Base-by-base conservation (phyloP, 2,329 filamentous ascomycete species). In the Myriosclerotinia scirpicola region DNA sequence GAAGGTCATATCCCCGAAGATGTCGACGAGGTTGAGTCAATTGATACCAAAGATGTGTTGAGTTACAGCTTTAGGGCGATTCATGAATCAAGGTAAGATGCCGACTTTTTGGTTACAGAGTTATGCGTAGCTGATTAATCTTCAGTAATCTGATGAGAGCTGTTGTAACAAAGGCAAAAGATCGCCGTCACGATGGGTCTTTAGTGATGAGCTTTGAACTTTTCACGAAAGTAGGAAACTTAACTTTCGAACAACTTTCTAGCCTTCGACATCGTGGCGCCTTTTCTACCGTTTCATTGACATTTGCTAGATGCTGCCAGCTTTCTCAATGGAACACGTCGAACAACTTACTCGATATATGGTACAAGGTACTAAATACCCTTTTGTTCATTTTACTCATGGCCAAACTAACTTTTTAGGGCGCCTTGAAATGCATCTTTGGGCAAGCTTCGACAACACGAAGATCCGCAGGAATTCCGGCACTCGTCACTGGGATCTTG, bases 1-100 rank as follows among this genome's bases (percentile, higher is more conserved):
- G 95, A 99, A 78, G 94, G 94, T 0, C 89, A 95, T 76, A 81
- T 92, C 4, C 90, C 89, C 0, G 87, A 93, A 62, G 91, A 94
- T 36, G 77, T 92, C n/a, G 86, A 90, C 64, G 88, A 90, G 44
- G 80, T 86, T 20, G 84, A 89, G 5, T 90, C 88, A 0, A 82
- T 92, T 2, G 89, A 90, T 62, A 93, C 92, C 0, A 98, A 97
- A 75, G 92, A 96, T 73, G 84, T 96, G 22, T 79, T 99, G 56
- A 98, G 94, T 71, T 99, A 95, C 77, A 97, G 93, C 69, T 99
- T 97, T 84, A 87, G 95, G 72, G 92, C 93, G 7, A 83, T 97
- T n/a, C 94, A 97, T 69, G 95, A 99, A 79, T 92, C 93, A 34
- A 97, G 92, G 90, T 92, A 80, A 68, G 79, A 65, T n/a, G 53